A percentile compares a stretch with the other conserved stretches of the same genome.
phyloP scores from a whole-genome alignment of 257 asterid species.

The Paulownia fortunei region DNA sequence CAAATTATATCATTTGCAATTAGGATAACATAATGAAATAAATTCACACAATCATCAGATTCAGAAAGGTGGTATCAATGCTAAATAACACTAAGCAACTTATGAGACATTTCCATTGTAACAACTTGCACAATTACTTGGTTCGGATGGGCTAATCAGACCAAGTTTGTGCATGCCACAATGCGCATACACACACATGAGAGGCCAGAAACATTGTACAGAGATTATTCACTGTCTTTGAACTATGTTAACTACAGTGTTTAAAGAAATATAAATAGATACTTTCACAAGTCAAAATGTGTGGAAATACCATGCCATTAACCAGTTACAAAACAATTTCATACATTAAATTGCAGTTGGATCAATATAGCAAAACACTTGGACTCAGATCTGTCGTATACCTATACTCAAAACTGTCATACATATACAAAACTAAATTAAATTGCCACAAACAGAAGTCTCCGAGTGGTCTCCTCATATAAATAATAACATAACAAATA shows the following conservation, averaged over 20 bases:
- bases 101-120: constrained; percentile 6
- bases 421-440: neutral
- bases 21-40: constrained; percentile 1
- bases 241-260: neutral
- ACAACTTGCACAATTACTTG: constrained; percentile 11
- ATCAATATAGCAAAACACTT: neutral
- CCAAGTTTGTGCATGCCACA: neutral
- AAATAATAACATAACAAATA: neutral
- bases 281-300: neutral
- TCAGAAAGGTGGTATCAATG: neutral
- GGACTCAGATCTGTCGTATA: neutral
- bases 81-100: neutral
- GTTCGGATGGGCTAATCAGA: neutral
- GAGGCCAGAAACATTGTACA: constrained; percentile 14
- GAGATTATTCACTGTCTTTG: neutral
- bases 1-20: constrained; percentile 11
- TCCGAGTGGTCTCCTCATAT: neutral
- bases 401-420: neutral
- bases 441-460: neutral
- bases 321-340: neutral
- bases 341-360: neutral
- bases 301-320: neutral
- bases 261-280: neutral
- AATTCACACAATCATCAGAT: constrained; percentile 22
- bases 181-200: constrained; percentile 2